phyloP scores from a whole-genome alignment of 257 asterid genomes.

The Anisodus tanguticus region DNA sequence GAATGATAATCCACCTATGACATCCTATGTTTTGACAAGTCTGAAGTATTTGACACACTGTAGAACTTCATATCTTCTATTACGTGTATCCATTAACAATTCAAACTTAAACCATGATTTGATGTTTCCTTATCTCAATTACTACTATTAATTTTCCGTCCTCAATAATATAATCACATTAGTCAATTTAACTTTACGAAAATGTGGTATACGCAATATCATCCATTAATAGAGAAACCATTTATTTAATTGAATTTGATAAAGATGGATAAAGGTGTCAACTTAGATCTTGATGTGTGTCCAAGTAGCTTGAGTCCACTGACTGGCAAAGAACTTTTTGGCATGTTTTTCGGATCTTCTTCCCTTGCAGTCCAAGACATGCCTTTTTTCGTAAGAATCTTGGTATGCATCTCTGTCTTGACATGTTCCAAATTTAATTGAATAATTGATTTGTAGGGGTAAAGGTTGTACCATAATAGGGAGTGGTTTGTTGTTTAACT shows the following conservation, averaged over 20 bases:
- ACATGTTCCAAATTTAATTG: not conserved
- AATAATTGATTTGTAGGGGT: not conserved
- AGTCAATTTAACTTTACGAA: conserved; percentile 1
- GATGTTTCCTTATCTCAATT: not conserved
- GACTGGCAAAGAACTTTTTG: not conserved
- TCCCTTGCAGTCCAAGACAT: not conserved
- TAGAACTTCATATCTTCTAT: conserved; percentile 3
- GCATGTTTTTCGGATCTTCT: not conserved
- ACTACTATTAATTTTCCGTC: not conserved
- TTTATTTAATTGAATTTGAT: conserved; percentile 6
- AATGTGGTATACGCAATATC: not conserved
- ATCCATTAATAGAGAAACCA: conserved; percentile 16
- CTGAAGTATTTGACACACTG: conserved; percentile 14
- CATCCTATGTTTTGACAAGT: not conserved
- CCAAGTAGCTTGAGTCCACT: not conserved
- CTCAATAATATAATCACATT: not conserved
- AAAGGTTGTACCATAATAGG: not conserved
- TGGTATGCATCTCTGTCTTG: not conserved
- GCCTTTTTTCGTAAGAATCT: too few relatives aligned
- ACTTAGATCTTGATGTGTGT: conserved; percentile 5
- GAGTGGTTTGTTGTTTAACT: not conserved
- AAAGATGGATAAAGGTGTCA: not conserved
- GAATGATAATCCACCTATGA: not conserved
- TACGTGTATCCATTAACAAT: not conserved
- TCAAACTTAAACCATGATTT: conserved; percentile 16